A percentile compares a stretch with the other conserved stretches of the same genome.
phyloP scores from a whole-genome alignment of 202 grass and related monocot genomes.

The Panicum hallii region DNA sequence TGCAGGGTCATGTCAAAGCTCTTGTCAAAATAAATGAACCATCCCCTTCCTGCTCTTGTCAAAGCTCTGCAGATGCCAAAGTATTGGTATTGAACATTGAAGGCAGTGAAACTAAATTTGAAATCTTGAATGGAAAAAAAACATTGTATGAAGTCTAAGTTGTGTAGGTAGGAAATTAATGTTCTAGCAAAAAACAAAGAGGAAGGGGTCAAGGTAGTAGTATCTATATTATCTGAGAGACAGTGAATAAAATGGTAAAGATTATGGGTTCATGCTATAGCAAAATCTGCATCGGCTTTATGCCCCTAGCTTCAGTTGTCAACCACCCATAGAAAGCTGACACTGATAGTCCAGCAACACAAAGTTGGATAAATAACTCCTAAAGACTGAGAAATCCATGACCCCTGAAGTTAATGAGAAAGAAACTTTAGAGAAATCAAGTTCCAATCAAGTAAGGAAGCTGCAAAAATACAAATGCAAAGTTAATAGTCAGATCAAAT shows the following conservation, averaged over 20 bases:
- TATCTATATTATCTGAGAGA: background rate
- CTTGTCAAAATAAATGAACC: no score
- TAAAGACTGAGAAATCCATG: slow-evolving; percentile 79
- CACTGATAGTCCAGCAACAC: background rate
- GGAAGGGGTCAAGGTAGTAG: background rate
- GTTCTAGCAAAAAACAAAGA: background rate
- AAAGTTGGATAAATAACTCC: slow-evolving; percentile 28
- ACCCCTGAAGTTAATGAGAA: slow-evolving; percentile 53
- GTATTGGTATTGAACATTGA: slow-evolving; percentile 10
- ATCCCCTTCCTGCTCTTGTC: slow-evolving; percentile 90
- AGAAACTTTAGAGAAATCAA: slow-evolving; percentile 67
- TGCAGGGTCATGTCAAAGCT: no score
- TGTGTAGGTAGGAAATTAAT: background rate
- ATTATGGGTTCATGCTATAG: background rate
- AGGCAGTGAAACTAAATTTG: background rate
- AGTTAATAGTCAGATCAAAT: slow-evolving; percentile 32
- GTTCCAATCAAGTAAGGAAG: slow-evolving; percentile 87
- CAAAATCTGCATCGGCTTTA: background rate
- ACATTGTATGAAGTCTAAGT: background rate
- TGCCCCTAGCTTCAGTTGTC: background rate
- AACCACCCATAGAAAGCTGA: background rate
- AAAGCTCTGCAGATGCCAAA: slow-evolving; percentile 66
- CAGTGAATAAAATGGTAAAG: background rate
- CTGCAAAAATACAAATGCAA: slow-evolving; percentile 48
- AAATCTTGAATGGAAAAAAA: background rate